These are phyloP conservation scores for Rhizophora mangle DNA, from an alignment of 345 rosid genomes.

Conservation along the genomic window DNA sequence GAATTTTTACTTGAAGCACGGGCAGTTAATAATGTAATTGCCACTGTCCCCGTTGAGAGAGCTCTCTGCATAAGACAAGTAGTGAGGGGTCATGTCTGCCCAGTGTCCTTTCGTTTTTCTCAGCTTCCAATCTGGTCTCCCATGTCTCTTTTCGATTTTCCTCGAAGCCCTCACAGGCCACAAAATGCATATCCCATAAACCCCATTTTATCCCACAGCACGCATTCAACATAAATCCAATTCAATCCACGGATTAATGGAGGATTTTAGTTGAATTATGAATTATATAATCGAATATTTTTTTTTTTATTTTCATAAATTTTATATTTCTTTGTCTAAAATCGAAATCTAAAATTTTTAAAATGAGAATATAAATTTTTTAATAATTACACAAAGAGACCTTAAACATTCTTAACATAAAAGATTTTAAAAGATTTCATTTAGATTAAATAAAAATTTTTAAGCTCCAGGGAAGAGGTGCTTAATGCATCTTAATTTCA, in stretches of 20 bases:
- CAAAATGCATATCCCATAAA: background rate
- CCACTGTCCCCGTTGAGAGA: conserved; percentile 19
- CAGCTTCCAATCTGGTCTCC: background rate
- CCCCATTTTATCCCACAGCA: background rate
- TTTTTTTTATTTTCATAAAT: no score
- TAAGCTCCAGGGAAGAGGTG: background rate
- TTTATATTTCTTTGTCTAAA: no score
- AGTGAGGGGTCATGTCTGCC: conserved; percentile 13
- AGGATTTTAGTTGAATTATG: no score
- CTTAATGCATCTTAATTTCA: conserved; percentile 5
- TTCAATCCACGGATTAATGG: background rate
- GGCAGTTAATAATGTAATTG: background rate
- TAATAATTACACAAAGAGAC: no score
- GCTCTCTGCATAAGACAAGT: conserved; percentile 8
- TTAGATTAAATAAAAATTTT: conserved; percentile 6
- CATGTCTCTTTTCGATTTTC: conserved; percentile 14
- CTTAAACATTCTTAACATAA: background rate
- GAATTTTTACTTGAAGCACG: background rate
- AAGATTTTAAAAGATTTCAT: conserved; percentile 27
- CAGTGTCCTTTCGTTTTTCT: conserved; percentile 4
- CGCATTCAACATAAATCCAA: background rate
- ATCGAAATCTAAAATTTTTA: no score
- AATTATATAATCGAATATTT: no score
- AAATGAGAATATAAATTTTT: no score
- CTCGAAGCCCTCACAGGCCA: background rate